Conservation (phyloP, 176 grass and related monocot genomes). For the Saccharum spontaneum region DNA sequence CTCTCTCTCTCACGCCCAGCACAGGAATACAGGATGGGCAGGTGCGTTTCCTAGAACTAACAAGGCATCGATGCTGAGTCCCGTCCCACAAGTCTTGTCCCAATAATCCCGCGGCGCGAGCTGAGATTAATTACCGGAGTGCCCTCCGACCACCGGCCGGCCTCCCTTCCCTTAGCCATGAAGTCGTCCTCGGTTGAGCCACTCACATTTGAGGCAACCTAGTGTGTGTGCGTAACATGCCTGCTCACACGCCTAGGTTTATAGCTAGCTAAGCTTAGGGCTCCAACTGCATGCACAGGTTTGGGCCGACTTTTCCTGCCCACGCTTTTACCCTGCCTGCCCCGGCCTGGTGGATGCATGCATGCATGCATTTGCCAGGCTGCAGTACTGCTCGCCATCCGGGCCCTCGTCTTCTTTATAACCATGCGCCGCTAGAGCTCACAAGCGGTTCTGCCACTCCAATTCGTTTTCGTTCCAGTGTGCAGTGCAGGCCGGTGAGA, state of each 20-base stretch:
- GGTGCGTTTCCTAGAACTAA: conserved; percentile 29
- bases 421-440: conserved; percentile 25
- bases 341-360: neutral
- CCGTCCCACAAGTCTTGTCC: conserved; percentile 34
- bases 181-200: conserved; percentile 18
- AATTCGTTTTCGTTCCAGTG: neutral
- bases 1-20: neutral
- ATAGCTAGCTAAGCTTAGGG: neutral
- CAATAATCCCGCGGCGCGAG: neutral
- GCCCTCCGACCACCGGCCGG: conserved; percentile 5
- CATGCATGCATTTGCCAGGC: conserved; percentile 21
- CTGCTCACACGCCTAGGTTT: conserved; percentile 38
- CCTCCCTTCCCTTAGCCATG: conserved; percentile 7
- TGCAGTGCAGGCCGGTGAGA: neutral
- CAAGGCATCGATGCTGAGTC: conserved; percentile 39
- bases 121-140: conserved; percentile 11
- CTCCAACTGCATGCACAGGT: conserved; percentile 32
- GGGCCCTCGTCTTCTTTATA: conserved; percentile 43
- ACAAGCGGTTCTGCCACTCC: neutral
- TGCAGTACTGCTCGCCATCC: neutral
- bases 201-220: conserved; percentile 64
- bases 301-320: conserved; percentile 42
- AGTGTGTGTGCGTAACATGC: conserved; percentile 25
- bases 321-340: conserved; percentile 48
- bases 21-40: neutral